These are phyloP conservation scores for Vitis riparia DNA, from an alignment of 164 flowering plant species.

Conservation along the genomic window DNA sequence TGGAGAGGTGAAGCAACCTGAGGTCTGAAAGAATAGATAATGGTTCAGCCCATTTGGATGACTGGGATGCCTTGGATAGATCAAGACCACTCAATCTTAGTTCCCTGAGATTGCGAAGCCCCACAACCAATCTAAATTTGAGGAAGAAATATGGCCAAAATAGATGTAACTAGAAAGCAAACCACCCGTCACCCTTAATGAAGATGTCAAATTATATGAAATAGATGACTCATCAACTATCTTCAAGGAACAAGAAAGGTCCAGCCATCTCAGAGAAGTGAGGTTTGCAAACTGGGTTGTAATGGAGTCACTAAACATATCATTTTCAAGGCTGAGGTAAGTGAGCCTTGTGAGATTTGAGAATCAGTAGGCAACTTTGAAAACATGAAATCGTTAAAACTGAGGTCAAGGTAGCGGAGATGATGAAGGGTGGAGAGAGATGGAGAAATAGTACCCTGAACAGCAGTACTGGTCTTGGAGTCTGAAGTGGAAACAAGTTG, in stretches of 20 bases:
- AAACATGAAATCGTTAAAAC: conserved; percentile 19
- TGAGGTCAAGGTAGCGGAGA: conserved; percentile 19
- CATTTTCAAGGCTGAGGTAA: conserved; percentile 15
- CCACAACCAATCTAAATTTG: conserved; percentile 18
- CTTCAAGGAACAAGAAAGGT: conserved; percentile 15
- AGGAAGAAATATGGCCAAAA: conserved; percentile 2
- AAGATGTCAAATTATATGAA: neutral
- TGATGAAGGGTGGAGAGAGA: conserved; percentile 16
- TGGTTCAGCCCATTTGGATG: conserved; percentile 17
- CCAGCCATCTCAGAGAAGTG: conserved; percentile 15
- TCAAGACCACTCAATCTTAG: conserved; percentile 19
- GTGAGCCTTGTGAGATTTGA: conserved; percentile 11
- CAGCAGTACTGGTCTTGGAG: conserved; percentile 3
- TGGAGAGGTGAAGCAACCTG: conserved; percentile 18
- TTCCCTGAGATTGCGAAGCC: conserved; percentile 11
- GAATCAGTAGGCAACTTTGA: conserved; percentile 9
- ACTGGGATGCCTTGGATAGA: conserved; percentile 6
- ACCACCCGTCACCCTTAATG: neutral
- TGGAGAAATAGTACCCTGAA: conserved; percentile 20
- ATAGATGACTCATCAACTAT: conserved; percentile 8
- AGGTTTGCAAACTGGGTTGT: conserved; percentile 19
- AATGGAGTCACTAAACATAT: conserved; percentile 13
- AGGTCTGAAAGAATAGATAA: conserved; percentile 14
- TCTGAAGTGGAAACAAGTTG: neutral
- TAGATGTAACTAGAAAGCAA: neutral